Percentiles rank a stretch among this genome's conserved stretches.
Evolutionary conservation across 2,329 filamentous ascomycete genomes (phyloP).

Genomic region (Rhinocladiella similis): DNA sequence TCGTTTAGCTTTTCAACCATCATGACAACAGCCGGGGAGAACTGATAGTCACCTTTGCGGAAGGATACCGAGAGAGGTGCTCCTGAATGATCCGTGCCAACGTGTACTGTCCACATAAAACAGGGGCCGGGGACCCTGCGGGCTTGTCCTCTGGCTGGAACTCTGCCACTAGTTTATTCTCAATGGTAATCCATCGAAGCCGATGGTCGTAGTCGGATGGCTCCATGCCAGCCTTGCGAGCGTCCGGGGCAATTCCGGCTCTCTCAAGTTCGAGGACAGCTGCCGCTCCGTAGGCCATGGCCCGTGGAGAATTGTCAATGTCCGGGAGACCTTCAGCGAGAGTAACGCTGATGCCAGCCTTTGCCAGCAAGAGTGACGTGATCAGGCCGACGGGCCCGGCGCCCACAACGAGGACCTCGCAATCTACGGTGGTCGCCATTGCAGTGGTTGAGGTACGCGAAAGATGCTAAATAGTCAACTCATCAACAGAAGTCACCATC

Average conservation of each 20-base stretch:
- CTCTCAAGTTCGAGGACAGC: conserved; percentile 10
- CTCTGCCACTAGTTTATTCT: conserved; percentile 6
- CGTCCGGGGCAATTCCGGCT: conserved; percentile 13
- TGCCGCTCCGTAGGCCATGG: conserved; percentile 12
- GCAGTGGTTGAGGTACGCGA: too few relatives aligned
- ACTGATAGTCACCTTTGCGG: conserved; percentile 4
- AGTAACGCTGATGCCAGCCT: conserved; percentile 32
- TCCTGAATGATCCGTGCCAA: conserved; percentile 24
- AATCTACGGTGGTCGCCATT: too few relatives aligned
- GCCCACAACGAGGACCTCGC: conserved; percentile 32
- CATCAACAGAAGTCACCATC: too few relatives aligned
- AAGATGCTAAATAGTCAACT: too few relatives aligned
- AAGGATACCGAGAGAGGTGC: conserved; percentile 16
- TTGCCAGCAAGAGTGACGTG: conserved; percentile 33
- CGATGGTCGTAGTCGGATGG: conserved; percentile 10
- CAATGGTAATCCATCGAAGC: conserved; percentile 15
- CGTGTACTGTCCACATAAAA: conserved; percentile 24
- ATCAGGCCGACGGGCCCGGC: conserved; percentile 35
- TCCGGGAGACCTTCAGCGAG: conserved; percentile 16
- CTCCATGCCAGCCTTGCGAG: conserved; percentile 16
- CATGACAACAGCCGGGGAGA: not conserved
- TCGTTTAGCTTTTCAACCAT: not conserved
- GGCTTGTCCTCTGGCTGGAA: conserved; percentile 16
- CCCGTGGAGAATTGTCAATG: conserved; percentile 14
- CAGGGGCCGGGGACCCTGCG: conserved; percentile 5